Evolutionary conservation across 805 yeast genomes (phyloP), one percentile per base, ranked within the genome.

Genomic region (Danielia oregonensis): DNA sequence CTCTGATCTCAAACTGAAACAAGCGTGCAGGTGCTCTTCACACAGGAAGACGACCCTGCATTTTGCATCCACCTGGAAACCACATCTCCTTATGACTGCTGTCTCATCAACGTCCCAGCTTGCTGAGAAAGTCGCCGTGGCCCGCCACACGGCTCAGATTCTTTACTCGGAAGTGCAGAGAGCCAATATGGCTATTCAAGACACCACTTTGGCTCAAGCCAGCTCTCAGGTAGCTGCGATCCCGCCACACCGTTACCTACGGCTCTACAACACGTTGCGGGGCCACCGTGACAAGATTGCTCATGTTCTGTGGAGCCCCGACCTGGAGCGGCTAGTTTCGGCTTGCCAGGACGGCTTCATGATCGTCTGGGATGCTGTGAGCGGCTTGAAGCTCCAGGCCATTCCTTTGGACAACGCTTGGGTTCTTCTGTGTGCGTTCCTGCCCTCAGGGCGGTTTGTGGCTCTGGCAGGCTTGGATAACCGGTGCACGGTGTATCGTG

Each of bases 391-490:
- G 51, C 64, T 74, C 35, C 77, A 78, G 35, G 86, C 87, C 1
- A 74, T 88, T 12, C 73, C 79, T 4, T 61, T 88, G 36, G 86
- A 81, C 30, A 83, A 83, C 29, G 82, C 79, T 29, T 87, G 93
- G 85, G 88, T 85, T 1, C 68, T 85, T 33, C 63, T 84, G 5
- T 82, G 94, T 63, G 87, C 82, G 3, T 72, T 76, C 17, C 74
- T 89, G 1, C 86, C 88, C 1, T 70, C 75, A 33, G 80, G 83
- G 0, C 62, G 67, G 29, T 54, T 79, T 8, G 79, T 82, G 5
- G 96, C 94, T 0, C 73, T 82, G 41, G 96, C 85, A 0, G 96
- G 96, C 0, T 65, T 88, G 40, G 89, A 84, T 40, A 88, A 88
- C 52, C 72, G 75, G 18, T 81, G 94, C 50, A 78, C 91, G 1